Percentiles rank a stretch among this genome's conserved stretches.
phyloP scores from a whole-genome alignment of 441 rosid species.

The Adansonia madagascariensis region DNA sequence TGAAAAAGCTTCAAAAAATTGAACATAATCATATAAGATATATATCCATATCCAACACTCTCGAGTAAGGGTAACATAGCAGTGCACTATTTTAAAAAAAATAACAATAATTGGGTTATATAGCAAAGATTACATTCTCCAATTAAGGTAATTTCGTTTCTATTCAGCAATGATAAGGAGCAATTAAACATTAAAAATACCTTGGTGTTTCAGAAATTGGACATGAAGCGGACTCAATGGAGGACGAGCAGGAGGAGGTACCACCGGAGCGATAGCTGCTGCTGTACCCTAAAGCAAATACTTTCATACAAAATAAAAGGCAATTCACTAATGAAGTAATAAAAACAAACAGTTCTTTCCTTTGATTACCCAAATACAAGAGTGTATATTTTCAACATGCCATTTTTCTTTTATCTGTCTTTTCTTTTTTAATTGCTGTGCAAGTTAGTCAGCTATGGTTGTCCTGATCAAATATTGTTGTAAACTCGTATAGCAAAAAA shows the following conservation, averaged over 20 bases:
- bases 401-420: not conserved
- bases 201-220: slow-evolving; percentile 73
- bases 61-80: no score
- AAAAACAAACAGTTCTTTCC: not conserved
- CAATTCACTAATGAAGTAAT: slow-evolving; percentile 20
- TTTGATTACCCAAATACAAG: not conserved
- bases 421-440: no score
- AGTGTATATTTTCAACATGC: not conserved
- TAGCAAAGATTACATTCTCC: no score
- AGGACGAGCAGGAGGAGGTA: slow-evolving; percentile 36
- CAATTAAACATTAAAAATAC: not conserved
- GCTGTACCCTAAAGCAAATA: no score
- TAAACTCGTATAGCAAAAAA: not conserved
- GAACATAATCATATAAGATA: no score
- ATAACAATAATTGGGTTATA: no score
- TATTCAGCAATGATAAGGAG: no score
- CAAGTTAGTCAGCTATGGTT: not conserved
- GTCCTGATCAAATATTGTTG: not conserved
- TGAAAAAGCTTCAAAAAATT: no score
- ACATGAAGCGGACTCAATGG: slow-evolving; percentile 50
- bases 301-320: not conserved
- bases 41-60: no score
- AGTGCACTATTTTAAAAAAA: no score
- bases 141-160: no score
- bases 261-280: not conserved